Evolutionary conservation across 202 grass and related monocot species (phyloP), one percentile per base, ranked within the genome.

Genomic region (Thinopyrum obtusiflorum): DNA sequence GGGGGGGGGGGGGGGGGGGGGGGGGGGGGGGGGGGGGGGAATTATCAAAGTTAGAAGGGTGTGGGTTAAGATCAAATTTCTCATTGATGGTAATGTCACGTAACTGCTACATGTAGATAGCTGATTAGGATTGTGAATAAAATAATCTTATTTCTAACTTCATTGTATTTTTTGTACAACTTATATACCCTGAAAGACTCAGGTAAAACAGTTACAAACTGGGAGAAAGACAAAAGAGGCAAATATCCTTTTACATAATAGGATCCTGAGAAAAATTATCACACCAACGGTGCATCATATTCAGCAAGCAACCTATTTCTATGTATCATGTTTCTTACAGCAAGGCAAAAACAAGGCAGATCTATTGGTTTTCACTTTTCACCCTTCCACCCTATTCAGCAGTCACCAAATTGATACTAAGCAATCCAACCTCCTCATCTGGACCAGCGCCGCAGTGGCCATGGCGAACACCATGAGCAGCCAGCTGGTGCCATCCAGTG

Each of bases 381-480:
- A 82, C 74, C 29, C 40, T 60, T 33, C 27, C 68, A 88, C 46
- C 63, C 32, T 74, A 32, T 32, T 51, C 60, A 49, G 55, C 20
- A 81, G 39, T 68, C 31, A 27, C 49, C 20, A 81, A 81, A 51
- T 40, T 69, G 73, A 61, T n/a, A 47, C 13, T 70, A 80, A 88
- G 80, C 67, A 71, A 9, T 62, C 53, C 33, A 80, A 44, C 40
- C 40, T 44, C 40, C 40, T 44, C 40, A 44, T 44, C 40, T 44
- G 40, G 11, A 44, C 11, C 40, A 44, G 40, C 40, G 3, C 40
- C 11, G 10, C 39, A 3, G 39, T 40, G 40, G 40, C 40, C 40
- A 44, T 44, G 40, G 4, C 11, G 11, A 44, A 44, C 40, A 44
- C 40, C 11, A 44, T 44, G 40, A 44, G 40, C 40, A 44, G 40